Conservation (phyloP, 2,329 filamentous ascomycete genomes). For the Microcyclosporella mali region DNA sequence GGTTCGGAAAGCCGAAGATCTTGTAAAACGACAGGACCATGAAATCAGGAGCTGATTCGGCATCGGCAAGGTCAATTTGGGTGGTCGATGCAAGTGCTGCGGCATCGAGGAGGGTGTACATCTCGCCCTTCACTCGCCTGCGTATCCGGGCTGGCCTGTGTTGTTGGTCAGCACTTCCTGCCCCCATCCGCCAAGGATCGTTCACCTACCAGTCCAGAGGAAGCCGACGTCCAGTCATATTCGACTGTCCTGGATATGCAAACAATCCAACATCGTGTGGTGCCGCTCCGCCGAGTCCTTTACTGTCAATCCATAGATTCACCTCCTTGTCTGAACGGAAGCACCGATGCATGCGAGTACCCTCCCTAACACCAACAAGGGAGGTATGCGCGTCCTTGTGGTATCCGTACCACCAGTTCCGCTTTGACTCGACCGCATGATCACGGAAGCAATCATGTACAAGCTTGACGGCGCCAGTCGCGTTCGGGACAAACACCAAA, state of each 20-base stretch:
- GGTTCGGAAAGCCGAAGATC: conserved; percentile 88
- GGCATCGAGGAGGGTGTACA: conserved; percentile 71
- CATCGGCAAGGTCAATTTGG: conserved; percentile 62
- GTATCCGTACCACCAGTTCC: conserved; percentile 50
- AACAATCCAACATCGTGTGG: conserved; percentile 46
- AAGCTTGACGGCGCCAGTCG: conserved; percentile 81
- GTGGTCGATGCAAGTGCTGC: conserved; percentile 73
- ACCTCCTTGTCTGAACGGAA: conserved; percentile 58
- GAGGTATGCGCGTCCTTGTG: conserved; percentile 81
- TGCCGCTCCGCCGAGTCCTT: conserved; percentile 26
- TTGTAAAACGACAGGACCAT: conserved; percentile 85
- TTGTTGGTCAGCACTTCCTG: not conserved
- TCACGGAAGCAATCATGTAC: conserved; percentile 70
- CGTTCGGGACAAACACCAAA: conserved; percentile 82
- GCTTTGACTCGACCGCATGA: conserved; percentile 34
- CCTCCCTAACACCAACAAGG: conserved; percentile 67
- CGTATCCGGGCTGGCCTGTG: conserved; percentile 37
- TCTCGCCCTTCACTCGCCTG: conserved; percentile 18
- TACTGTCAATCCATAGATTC: conserved; percentile 54
- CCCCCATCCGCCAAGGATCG: not conserved
- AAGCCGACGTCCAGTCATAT: conserved; percentile 74
- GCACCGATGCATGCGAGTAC: conserved; percentile 61
- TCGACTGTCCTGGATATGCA: conserved; percentile 83
- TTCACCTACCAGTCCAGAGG: conserved; percentile 62
- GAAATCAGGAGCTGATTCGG: conserved; percentile 76